Percentiles rank a stretch among this genome's conserved stretches.
These are phyloP conservation scores for Chloranthus sessilifolius DNA, from an alignment of 164 flowering plant species.

Conservation along the genomic window DNA sequence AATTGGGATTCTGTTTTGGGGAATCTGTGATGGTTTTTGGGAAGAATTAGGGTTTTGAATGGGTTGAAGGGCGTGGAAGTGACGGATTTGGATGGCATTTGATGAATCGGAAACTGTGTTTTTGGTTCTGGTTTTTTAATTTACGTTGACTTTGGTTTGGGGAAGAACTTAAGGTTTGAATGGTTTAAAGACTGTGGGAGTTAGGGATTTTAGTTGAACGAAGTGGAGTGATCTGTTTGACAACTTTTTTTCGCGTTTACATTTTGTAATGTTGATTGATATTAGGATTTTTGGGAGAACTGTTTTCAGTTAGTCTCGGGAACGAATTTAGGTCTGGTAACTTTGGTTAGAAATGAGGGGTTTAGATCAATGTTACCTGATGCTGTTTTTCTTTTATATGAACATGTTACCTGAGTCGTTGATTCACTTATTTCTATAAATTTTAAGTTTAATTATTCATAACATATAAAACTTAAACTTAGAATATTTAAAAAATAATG, in stretches of 20 bases:
- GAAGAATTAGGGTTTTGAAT: conserved; percentile 1
- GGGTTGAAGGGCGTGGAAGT: background rate
- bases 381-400: background rate
- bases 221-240: background rate
- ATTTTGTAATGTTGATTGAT: background rate
- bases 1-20: background rate
- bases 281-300: background rate
- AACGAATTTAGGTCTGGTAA: no score
- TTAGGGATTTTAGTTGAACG: background rate
- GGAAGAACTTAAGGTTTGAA: background rate
- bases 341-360: background rate
- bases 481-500: no score
- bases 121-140: no score
- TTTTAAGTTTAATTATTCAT: background rate
- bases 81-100: background rate
- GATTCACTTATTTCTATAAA: background rate
- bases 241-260: background rate
- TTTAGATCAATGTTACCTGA: background rate
- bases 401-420: background rate
- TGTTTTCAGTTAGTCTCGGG: background rate
- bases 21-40: background rate
- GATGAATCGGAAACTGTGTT: no score
- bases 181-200: background rate
- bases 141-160: no score
- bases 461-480: background rate